These are phyloP conservation scores for Auricularia auricula-judae DNA, from an alignment of 768 basidiomycete species.

Conservation along the genomic window DNA sequence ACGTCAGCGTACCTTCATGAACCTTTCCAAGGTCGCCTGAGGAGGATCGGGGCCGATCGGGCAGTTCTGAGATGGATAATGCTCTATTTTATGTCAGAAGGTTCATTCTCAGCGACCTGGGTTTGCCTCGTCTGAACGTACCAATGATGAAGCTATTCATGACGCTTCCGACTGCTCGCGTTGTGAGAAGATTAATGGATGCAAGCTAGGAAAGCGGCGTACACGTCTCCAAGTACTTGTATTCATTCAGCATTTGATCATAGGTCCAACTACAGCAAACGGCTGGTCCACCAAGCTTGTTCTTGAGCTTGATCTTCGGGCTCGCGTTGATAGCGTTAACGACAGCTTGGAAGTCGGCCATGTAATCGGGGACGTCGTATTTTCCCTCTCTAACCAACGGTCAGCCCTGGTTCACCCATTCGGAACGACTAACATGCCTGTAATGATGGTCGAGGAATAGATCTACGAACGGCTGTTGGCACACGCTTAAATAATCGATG, in stretches of 20 bases:
- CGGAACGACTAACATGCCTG: neutral
- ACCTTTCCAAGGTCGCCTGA: no score
- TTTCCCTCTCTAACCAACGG: neutral
- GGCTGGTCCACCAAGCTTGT: slow-evolving; percentile 52
- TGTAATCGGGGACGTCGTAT: slow-evolving; percentile 31
- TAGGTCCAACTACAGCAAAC: slow-evolving; percentile 22
- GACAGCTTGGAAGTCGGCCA: slow-evolving; percentile 38
- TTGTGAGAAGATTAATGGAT: slow-evolving; percentile 12
- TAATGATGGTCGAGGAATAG: neutral
- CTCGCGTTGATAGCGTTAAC: slow-evolving; percentile 32
- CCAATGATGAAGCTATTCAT: neutral
- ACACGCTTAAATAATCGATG: neutral
- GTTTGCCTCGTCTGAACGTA: no score
- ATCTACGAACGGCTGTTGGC: neutral
- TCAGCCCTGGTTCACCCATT: no score
- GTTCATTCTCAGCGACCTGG: no score
- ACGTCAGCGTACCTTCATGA: no score
- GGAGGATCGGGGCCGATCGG: no score
- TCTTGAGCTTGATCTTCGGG: slow-evolving; percentile 26
- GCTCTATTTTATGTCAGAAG: no score
- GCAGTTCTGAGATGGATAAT: no score
- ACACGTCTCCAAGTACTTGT: neutral
- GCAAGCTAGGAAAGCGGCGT: neutral
- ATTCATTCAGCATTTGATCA: neutral
- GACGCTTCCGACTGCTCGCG: slow-evolving; percentile 26